Conservation (phyloP, 108 stramenopile genomes). For the Skeletonema grethae region DNA sequence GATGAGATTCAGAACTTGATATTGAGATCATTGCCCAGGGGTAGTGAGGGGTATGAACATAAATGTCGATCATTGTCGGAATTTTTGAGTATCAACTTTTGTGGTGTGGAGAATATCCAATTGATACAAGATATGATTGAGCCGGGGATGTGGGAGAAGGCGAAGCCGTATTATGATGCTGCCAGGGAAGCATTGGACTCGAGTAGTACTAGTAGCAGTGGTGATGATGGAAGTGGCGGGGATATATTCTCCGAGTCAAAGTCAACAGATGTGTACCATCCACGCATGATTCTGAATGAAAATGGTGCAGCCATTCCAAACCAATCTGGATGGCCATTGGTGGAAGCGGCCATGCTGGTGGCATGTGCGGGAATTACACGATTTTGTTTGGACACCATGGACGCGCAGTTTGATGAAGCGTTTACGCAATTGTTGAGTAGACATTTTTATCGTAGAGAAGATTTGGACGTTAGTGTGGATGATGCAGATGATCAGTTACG, state of each 20-base stretch:
- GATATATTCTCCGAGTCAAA: conserved; percentile 7
- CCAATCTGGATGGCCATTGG: conserved; percentile 3
- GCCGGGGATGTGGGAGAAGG: conserved; percentile 14
- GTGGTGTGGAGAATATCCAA: conserved; percentile 2
- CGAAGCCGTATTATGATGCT: conserved; percentile 7
- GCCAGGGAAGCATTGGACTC: neutral
- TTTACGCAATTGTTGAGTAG: neutral
- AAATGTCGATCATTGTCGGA: conserved; percentile 8
- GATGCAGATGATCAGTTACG: conserved; percentile 7
- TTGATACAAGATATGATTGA: conserved; percentile 13
- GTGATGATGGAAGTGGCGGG: neutral
- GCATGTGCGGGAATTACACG: conserved; percentile 16
- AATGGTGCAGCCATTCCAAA: conserved; percentile 14
- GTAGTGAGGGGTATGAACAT: neutral
- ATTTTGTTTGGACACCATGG: conserved; percentile 13
- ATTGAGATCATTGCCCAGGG: conserved; percentile 8
- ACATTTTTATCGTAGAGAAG: neutral
- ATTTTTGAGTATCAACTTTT: conserved; percentile 12
- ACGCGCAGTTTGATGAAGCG: conserved; percentile 4
- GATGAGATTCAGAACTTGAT: conserved; percentile 15
- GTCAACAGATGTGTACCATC: conserved; percentile 6
- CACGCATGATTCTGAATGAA: conserved; percentile 8
- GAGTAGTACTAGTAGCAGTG: neutral
- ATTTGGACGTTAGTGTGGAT: conserved; percentile 1
- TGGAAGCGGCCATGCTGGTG: conserved; percentile 19